Evolutionary conservation across 345 rosid genomes (phyloP).

Genomic region (Linum usitatissimum): DNA sequence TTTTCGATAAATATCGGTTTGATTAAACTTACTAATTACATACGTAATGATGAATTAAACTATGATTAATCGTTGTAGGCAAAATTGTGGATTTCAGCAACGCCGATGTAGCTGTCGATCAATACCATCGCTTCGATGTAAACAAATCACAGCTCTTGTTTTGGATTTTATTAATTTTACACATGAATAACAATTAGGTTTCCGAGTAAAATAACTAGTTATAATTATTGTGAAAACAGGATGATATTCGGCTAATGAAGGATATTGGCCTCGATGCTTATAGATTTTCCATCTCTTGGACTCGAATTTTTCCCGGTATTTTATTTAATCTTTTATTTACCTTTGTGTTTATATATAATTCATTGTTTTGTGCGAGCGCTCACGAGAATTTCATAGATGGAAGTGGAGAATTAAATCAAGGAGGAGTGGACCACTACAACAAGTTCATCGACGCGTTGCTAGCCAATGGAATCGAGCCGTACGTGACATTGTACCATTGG

Average conservation of each 20-base stretch:
- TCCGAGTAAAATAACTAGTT: not conserved
- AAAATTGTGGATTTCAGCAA: conserved; percentile 56
- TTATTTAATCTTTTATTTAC: not conserved
- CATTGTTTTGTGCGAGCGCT: too few relatives aligned
- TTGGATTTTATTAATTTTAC: not conserved
- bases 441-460: conserved; percentile 70
- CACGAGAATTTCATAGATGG: conserved; percentile 38
- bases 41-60: not conserved
- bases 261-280: conserved; percentile 94
- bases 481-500: conserved; percentile 90
- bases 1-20: too few relatives aligned
- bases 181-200: not conserved
- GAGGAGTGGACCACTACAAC: conserved; percentile 87
- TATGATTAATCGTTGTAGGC: conserved; percentile 27
- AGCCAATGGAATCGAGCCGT: conserved; percentile 76
- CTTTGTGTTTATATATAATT: not conserved
- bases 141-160: conserved; percentile 1
- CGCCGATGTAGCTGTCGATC: conserved; percentile 89
- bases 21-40: not conserved
- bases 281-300: conserved; percentile 87
- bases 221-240: conserved; percentile 32
- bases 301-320: conserved; percentile 79
- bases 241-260: conserved; percentile 84
- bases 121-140: conserved; percentile 74
- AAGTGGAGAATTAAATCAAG: conserved; percentile 64